Conservation (phyloP, 2,329 filamentous ascomycete species). For the Ophioceras dolichostomum region DNA sequence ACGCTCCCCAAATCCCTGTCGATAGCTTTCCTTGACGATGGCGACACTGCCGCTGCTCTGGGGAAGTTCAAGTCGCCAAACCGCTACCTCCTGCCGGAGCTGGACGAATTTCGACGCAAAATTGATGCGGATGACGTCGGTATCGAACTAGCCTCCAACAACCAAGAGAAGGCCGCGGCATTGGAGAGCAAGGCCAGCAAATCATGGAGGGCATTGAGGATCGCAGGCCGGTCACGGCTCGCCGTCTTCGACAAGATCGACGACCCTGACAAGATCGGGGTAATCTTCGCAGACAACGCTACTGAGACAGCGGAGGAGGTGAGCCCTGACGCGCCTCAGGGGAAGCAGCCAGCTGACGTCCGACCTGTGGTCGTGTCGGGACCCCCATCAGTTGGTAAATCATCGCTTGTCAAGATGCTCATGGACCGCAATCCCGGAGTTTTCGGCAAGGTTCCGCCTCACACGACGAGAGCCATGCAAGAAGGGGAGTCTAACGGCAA, state of each 20-base stretch:
- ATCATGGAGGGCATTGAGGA: slow-evolving; percentile 76
- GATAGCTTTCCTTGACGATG: slow-evolving; percentile 66
- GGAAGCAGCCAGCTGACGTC: slow-evolving; percentile 31
- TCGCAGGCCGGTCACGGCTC: slow-evolving; percentile 64
- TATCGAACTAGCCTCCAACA: slow-evolving; percentile 64
- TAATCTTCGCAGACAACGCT: slow-evolving; percentile 34
- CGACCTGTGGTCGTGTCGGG: slow-evolving; percentile 56
- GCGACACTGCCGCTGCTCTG: slow-evolving; percentile 46
- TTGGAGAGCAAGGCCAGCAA: slow-evolving; percentile 73
- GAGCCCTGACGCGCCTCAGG: slow-evolving; percentile 13
- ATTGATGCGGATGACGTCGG: slow-evolving; percentile 77
- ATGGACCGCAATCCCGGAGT: slow-evolving; percentile 50
- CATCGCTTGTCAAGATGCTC: slow-evolving; percentile 49
- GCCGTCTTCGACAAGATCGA: slow-evolving; percentile 79
- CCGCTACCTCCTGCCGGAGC: slow-evolving; percentile 56
- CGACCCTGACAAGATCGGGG: slow-evolving; percentile 57
- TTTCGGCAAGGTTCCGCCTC: slow-evolving; percentile 45
- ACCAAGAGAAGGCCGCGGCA: slow-evolving; percentile 40
- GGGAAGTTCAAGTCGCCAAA: slow-evolving; percentile 54
- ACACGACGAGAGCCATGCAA: slow-evolving; percentile 38
- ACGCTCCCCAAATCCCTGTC: slow-evolving; percentile 62
- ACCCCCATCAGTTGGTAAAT: slow-evolving; percentile 48
- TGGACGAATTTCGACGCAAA: slow-evolving; percentile 57
- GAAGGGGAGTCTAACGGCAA: slow-evolving; percentile 36
- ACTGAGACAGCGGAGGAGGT: slow-evolving; percentile 10